Base-by-base conservation (phyloP, 2,329 filamentous ascomycete species). In the Paecilomyces dactylethromorphus region DNA sequence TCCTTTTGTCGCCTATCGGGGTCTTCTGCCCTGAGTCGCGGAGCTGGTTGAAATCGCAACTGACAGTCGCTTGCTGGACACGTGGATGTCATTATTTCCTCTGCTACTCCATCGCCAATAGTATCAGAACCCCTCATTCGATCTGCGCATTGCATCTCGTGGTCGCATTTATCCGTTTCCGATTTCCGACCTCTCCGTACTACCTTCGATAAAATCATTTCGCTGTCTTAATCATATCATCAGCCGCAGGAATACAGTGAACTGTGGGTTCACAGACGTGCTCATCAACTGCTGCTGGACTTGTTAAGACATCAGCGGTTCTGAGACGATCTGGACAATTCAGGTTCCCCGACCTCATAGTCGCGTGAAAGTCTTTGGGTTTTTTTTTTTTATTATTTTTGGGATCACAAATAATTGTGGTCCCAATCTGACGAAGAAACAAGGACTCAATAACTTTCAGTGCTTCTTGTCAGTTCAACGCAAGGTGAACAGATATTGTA, bases 1-100 rank as follows among this genome's bases (percentile, higher is more conserved):
- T 52, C 50, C 6, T 12, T 52, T 52, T 45, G 35, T 52, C 22
- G 50, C 50, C 26, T 52, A 13, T 52, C 21, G 22, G 22, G 50
- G 22, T 29, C 50, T 6, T 52, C 50, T 52, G 50, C 59, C 52
- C 60, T 63, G 35, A 55, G 53, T 53, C 12, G 53, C 50, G 50
- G 57, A 57, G 52, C 57, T 56, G 26, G 51, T 56, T 33, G 51
- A 26, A 45, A 31, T 55, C 22, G 32, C 45, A 57, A 49, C 45
- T 52, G 64, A 62, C 65, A 62, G 57, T 62, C 62, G 63, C 63
- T 64, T 65, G 64, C 65, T 64, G 65, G 62, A 56, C 63, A 66
- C 50, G 63, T 65, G 64, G 59, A 56, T 67, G 62, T 63, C 64
- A 54, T 53, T n/a, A 45, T 56, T 60, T 55, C 45, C 59, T 54